A percentile compares a stretch with the other conserved stretches of the same genome.
Evolutionary conservation across 2,329 filamentous ascomycete species (phyloP).

Genomic region (Talaromyces atroroseus): DNA sequence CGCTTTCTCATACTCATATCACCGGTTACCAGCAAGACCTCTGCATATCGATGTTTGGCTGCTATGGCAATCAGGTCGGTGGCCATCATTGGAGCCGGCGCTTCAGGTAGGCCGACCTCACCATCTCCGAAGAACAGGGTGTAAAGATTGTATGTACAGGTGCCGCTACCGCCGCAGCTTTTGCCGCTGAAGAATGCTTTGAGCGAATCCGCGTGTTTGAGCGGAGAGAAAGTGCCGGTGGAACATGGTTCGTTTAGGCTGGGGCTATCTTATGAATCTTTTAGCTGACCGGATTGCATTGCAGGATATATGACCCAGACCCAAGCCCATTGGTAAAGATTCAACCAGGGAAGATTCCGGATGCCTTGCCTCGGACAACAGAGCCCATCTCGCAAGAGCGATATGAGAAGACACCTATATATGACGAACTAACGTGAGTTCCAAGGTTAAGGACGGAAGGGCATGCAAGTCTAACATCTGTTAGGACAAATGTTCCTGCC

Average conservation of each 20-base stretch:
- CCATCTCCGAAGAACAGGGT: neutral
- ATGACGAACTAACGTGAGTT: slow-evolving; percentile 29
- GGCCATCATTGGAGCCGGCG: slow-evolving; percentile 28
- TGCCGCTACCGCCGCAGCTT: slow-evolving; percentile 29
- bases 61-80: slow-evolving; percentile 17
- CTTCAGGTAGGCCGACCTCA: slow-evolving; percentile 19
- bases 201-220: slow-evolving; percentile 32
- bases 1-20: no score
- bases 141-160: neutral
- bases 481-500: slow-evolving; percentile 34
- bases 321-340: slow-evolving; percentile 21
- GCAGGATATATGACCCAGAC: slow-evolving; percentile 33
- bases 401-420: slow-evolving; percentile 32
- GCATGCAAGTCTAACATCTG: neutral
- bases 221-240: slow-evolving; percentile 28
- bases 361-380: slow-evolving; percentile 21
- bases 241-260: slow-evolving; percentile 25
- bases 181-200: slow-evolving; percentile 30
- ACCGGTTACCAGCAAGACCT: neutral
- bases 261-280: no score
- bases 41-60: no score
- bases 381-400: slow-evolving; percentile 24
- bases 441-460: neutral
- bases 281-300: neutral
- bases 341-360: slow-evolving; percentile 24